Conservation (phyloP, 1,139 yeast species). For the Nadsonia starkeyi-henricii region DNA sequence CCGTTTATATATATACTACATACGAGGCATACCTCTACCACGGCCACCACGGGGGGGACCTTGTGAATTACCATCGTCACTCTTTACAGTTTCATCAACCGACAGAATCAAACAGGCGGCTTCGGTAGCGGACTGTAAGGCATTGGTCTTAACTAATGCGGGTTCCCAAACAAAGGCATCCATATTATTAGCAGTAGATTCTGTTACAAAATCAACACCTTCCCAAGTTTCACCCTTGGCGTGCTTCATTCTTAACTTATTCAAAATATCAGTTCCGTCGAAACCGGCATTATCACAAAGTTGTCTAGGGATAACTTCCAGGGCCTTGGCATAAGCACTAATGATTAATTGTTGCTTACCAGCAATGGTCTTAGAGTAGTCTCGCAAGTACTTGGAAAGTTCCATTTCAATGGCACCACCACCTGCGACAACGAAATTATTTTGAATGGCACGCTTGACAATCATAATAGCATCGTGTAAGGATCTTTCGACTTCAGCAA, state of each 20-base stretch:
- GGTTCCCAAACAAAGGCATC: conserved; percentile 95
- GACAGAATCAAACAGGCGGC: conserved; percentile 86
- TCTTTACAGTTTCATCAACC: conserved; percentile 90
- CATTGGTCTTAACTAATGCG: conserved; percentile 81
- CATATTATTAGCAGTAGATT: conserved; percentile 66
- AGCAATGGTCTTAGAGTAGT: conserved; percentile 71
- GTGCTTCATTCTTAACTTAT: conserved; percentile 82
- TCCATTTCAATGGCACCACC: conserved; percentile 99
- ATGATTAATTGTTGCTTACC: conserved; percentile 93
- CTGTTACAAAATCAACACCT: conserved; percentile 67
- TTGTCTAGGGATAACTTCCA: conserved; percentile 94
- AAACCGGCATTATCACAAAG: conserved; percentile 96
- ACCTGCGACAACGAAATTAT: conserved; percentile 83
- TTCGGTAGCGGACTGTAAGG: conserved; percentile 93
- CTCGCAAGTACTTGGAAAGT: conserved; percentile 75
- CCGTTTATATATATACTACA: background rate
- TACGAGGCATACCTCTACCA: background rate
- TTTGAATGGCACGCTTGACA: conserved; percentile 86
- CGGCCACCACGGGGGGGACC: too few species aligned
- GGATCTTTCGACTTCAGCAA: conserved; percentile 95
- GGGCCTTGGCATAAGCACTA: conserved; percentile 83
- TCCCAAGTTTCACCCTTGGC: conserved; percentile 86
- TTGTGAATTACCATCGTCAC: conserved; percentile 35
- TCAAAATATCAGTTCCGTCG: conserved; percentile 85
- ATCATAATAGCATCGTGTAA: conserved; percentile 98